Evolutionary conservation across 2,329 filamentous ascomycete species (phyloP), one percentile per base, ranked within the genome.

Genomic region (Spiromastix sp.): DNA sequence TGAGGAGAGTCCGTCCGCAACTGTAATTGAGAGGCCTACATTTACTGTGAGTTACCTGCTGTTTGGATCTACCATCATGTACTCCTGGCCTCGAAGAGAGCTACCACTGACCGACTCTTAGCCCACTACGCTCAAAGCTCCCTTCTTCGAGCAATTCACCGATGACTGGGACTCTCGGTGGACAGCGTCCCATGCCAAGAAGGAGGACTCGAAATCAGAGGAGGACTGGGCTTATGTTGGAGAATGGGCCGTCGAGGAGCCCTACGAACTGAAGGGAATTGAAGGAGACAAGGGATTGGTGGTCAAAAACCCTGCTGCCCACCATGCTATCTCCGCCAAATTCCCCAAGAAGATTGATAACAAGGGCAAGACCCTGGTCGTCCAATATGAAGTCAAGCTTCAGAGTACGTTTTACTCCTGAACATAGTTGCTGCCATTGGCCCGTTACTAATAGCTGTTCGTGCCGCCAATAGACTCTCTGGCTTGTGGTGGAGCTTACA

Each of bases 321-420:
- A 98, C 70, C 91, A 98, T 67, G 91, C 91, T 70, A 98, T 98
- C 64, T 98, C 91, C 32, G 85, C 91, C 68, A 96, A 96, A 68
- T 96, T 98, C 71, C 79, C 83, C 60, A 86, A 93, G 74, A 81
- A 84, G 67, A 83, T 98, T 56, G 82, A 95, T 67, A 91, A 93
- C 77, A 96, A 89, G 77, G 86, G 75, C 68, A 93, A 98, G 73
- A 83, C 85, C 41, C 76, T 98, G 34, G 91, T 98, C 49, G 85
- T 98, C 36, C 91, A 98, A 68, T 98, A 98, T 60, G 91, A 98
- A 64, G 91, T 96, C 59, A 98, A 98, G 77, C 83, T 95, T 47
- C 91, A 98, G 70, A 85, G 85, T 93, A 73, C 66, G 82, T 72
- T 10, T 4, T 9, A n/a, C 6, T 10, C n/a, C 33, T 2, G 43